Conservation (phyloP, 2,329 filamentous ascomycete genomes). For the Sphaerostilbella broomeana region DNA sequence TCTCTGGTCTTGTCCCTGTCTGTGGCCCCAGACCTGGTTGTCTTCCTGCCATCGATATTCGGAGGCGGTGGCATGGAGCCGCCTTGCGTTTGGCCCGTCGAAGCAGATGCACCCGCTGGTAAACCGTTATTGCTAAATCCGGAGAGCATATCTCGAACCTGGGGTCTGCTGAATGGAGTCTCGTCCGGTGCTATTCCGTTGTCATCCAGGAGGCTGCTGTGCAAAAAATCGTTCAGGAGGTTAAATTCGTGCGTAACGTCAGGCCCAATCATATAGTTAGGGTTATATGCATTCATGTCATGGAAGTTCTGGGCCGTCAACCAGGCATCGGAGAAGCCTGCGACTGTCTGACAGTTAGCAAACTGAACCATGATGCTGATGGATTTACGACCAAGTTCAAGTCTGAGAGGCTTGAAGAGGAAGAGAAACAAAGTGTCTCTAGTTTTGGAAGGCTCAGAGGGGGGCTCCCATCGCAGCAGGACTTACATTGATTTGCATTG, state of each 20-base stretch:
- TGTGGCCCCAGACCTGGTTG: constrained; percentile 53
- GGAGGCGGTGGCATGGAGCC: constrained; percentile 44
- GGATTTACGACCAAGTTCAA: background rate
- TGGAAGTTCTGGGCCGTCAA: constrained; percentile 74
- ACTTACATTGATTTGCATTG: constrained; percentile 71
- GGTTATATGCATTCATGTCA: constrained; percentile 91
- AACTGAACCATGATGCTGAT: constrained; percentile 3
- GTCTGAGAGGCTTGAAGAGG: background rate
- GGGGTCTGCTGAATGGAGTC: constrained; percentile 34
- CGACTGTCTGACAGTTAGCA: constrained; percentile 43
- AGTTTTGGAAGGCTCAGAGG: too few relatives aligned
- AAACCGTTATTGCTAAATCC: constrained; percentile 39
- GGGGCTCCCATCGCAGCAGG: constrained; percentile 9
- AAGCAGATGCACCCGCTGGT: constrained; percentile 18
- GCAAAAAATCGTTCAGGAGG: constrained; percentile 91
- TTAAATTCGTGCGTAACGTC: constrained; percentile 97
- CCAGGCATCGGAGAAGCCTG: constrained; percentile 78
- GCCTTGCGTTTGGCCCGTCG: constrained; percentile 21
- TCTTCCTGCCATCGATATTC: constrained; percentile 41
- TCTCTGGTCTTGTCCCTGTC: constrained; percentile 76
- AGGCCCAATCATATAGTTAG: constrained; percentile 86
- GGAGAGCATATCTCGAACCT: constrained; percentile 41
- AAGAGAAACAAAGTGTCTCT: constrained; percentile 5
- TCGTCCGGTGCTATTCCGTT: constrained; percentile 65
- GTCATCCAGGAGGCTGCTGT: constrained; percentile 85